These are phyloP conservation scores for Harringtonia lauricola DNA, from an alignment of 2,329 filamentous ascomycete species.

Conservation along the genomic window DNA sequence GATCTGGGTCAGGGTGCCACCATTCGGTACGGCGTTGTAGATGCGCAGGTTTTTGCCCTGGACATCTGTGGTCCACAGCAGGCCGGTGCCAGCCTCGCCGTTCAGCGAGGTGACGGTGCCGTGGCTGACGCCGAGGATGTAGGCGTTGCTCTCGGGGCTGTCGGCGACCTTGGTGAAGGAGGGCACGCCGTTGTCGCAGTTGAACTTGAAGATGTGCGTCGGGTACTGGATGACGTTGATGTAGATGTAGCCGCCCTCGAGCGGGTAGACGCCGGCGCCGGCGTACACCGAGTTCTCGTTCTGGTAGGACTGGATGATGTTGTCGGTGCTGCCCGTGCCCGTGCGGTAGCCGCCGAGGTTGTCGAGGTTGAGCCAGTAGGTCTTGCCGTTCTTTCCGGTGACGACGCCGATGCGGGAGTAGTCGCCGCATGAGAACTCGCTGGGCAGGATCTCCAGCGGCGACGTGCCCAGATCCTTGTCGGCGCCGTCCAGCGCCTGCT, in stretches of 20 bases:
- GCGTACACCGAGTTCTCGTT: constrained; percentile 38
- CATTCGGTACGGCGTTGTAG: constrained; percentile 66
- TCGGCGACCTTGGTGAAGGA: constrained; percentile 42
- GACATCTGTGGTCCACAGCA: constrained; percentile 46
- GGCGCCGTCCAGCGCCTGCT: constrained; percentile 34
- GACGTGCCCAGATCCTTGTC: constrained; percentile 37
- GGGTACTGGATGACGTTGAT: constrained; percentile 41
- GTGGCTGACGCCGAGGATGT: constrained; percentile 43
- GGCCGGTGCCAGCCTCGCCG: constrained; percentile 40
- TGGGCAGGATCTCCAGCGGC: constrained; percentile 31
- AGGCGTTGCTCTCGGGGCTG: constrained; percentile 36
- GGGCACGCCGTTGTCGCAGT: constrained; percentile 37
- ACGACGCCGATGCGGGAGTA: constrained; percentile 35
- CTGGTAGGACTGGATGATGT: constrained; percentile 29
- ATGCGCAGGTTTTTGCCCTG: constrained; percentile 57
- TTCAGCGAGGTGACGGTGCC: constrained; percentile 44
- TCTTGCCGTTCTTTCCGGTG: constrained; percentile 38
- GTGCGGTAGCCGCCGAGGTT: constrained; percentile 37
- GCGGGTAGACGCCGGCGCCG: constrained; percentile 33
- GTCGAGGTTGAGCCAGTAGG: constrained; percentile 36
- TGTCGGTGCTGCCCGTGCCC: constrained; percentile 28
- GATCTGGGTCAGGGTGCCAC: constrained; percentile 33
- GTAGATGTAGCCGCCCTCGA: constrained; percentile 36
- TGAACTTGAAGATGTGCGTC: constrained; percentile 47
- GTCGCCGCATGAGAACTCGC: constrained; percentile 30